A percentile compares a stretch with the other conserved stretches of the same genome.
These are phyloP conservation scores for Penicillium atrosanguineum DNA, from an alignment of 495 filamentous ascomycete genomes.

Conservation along the genomic window DNA sequence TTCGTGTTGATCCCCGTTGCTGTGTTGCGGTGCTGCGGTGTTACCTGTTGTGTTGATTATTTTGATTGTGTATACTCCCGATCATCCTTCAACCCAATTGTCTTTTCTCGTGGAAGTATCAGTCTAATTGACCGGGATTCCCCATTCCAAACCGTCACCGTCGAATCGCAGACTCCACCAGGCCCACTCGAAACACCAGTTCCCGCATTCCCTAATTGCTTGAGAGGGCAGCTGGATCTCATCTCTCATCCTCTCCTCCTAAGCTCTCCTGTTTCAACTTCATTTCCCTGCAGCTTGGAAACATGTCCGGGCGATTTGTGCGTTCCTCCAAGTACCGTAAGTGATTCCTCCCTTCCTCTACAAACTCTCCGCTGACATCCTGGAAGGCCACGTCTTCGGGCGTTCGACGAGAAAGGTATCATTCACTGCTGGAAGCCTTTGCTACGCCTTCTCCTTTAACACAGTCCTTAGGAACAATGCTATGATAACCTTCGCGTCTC, in stretches of 20 bases:
- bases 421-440: not conserved
- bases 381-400: constrained; percentile 93
- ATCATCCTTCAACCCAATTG: not conserved
- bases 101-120: not conserved
- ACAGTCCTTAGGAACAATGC: constrained; percentile 66
- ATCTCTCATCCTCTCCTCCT: constrained; percentile 20
- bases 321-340: constrained; percentile 97
- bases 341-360: constrained; percentile 32
- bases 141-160: not conserved
- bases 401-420: constrained; percentile 85
- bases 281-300: constrained; percentile 11
- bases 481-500: constrained; percentile 96
- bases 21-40: too few relatives aligned
- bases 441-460: constrained; percentile 3
- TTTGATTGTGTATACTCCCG: not conserved
- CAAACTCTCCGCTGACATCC: constrained; percentile 31
- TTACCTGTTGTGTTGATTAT: not conserved
- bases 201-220: constrained; percentile 26
- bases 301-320: constrained; percentile 96
- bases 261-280: constrained; percentile 8
- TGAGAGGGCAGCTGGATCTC: constrained; percentile 14
- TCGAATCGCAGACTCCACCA: constrained; percentile 27
- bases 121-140: not conserved
- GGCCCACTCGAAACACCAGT: constrained; percentile 29
- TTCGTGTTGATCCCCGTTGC: not conserved